Evolutionary conservation across 2,329 filamentous ascomycete species (phyloP).

Genomic region (Fusarium armeniacum): DNA sequence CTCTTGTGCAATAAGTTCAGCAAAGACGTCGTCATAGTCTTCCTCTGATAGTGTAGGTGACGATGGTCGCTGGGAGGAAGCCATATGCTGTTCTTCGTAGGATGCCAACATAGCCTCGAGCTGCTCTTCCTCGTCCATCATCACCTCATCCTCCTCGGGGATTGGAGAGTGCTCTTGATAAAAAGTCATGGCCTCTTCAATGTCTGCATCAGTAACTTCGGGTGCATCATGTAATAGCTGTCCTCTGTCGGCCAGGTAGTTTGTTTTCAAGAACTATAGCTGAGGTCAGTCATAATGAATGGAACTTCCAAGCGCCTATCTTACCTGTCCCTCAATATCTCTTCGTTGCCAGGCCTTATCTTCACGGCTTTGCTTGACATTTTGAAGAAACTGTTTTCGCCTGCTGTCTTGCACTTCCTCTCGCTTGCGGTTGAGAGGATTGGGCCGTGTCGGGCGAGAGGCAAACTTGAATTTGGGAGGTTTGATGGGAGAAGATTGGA

Average conservation of each 20-base stretch:
- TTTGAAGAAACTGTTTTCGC: conserved; percentile 77
- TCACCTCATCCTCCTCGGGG: conserved; percentile 61
- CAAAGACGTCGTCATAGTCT: conserved; percentile 74
- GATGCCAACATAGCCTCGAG: conserved; percentile 69
- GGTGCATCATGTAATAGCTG: conserved; percentile 56
- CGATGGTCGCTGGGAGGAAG: conserved; percentile 47
- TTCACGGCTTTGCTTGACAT: conserved; percentile 71
- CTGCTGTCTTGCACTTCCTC: conserved; percentile 75
- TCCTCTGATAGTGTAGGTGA: conserved; percentile 64
- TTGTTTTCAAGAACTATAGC: conserved; percentile 55
- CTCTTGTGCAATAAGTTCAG: conserved; percentile 56
- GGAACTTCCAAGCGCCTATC: not conserved
- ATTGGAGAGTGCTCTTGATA: conserved; percentile 46
- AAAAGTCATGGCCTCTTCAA: conserved; percentile 64
- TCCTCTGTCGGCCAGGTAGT: conserved; percentile 52
- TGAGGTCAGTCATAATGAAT: conserved; percentile 18
- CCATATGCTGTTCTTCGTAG: conserved; percentile 55
- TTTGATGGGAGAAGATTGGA: conserved; percentile 62
- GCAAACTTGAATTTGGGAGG: conserved; percentile 64
- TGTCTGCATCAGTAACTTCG: conserved; percentile 63
- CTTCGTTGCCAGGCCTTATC: conserved; percentile 71
- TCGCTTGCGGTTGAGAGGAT: conserved; percentile 71
- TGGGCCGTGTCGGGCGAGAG: conserved; percentile 70
- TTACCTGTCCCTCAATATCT: conserved; percentile 71
- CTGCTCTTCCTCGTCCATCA: conserved; percentile 71